A percentile compares a stretch with the other conserved stretches of the same genome.
These are phyloP conservation scores for Alectoria sarmentosa DNA, from an alignment of 495 filamentous ascomycete species.

Conservation along the genomic window DNA sequence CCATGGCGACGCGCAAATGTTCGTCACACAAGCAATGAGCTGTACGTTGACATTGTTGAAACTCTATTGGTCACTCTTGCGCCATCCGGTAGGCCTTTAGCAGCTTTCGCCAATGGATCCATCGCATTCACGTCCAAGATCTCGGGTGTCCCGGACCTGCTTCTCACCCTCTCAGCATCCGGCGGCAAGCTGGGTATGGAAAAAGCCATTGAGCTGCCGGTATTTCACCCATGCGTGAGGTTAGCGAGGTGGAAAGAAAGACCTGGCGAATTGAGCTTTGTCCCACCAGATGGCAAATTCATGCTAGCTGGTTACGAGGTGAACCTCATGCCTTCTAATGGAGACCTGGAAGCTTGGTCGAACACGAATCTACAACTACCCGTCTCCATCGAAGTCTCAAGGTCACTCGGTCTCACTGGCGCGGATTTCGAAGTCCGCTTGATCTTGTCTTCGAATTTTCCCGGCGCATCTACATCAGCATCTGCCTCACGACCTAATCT, in stretches of 20 bases:
- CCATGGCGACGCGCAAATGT: conserved; percentile 92
- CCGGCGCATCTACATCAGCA: conserved; percentile 33
- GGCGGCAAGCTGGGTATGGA: conserved; percentile 58
- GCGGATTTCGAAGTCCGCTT: conserved; percentile 87
- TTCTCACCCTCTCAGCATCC: conserved; percentile 69
- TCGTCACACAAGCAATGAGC: conserved; percentile 90
- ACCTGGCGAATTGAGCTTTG: conserved; percentile 86
- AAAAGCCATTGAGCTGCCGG: conserved; percentile 73
- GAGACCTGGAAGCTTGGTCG: conserved; percentile 38
- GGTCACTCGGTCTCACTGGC: conserved; percentile 61
- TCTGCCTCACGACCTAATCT: conserved; percentile 30
- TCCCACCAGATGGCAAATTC: conserved; percentile 94
- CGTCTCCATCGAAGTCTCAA: conserved; percentile 72
- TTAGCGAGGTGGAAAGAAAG: conserved; percentile 76
- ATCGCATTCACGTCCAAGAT: conserved; percentile 94
- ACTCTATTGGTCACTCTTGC: conserved; percentile 79
- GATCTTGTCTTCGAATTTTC: conserved; percentile 56
- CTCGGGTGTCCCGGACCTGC: conserved; percentile 84
- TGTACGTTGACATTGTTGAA: conserved; percentile 96
- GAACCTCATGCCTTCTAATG: conserved; percentile 66
- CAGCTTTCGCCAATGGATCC: conserved; percentile 83
- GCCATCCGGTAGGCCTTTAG: conserved; percentile 78
- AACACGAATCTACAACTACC: conserved; percentile 69
- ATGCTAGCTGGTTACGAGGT: conserved; percentile 92
- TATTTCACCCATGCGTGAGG: conserved; percentile 94